These are phyloP conservation scores for Sporothrix humicola DNA, from an alignment of 2,329 filamentous ascomycete species.

Conservation along the genomic window DNA sequence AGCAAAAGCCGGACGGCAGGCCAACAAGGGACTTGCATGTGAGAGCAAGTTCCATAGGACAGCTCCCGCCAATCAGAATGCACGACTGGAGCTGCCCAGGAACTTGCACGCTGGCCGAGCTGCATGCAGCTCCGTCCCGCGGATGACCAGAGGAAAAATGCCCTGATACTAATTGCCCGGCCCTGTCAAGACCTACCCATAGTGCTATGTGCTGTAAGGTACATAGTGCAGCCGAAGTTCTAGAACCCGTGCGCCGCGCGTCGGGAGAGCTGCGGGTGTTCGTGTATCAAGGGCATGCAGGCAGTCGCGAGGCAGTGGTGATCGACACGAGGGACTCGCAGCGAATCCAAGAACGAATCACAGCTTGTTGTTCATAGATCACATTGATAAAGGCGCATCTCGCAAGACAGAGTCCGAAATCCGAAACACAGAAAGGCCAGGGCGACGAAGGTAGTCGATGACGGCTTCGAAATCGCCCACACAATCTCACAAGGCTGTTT, in stretches of 20 bases:
- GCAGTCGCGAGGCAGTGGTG: not conserved
- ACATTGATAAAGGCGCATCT: conserved; percentile 9
- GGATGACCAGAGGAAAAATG: not conserved
- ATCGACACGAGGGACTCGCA: conserved; percentile 1
- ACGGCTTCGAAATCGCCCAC: not conserved
- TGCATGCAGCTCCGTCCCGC: not conserved
- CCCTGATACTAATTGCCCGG: not conserved
- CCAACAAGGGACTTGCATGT: conserved; percentile 15
- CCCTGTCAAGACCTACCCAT: not conserved
- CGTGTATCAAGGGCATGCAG: not conserved
- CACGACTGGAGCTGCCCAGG: not conserved
- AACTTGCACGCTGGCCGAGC: not conserved
- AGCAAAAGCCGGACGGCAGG: not conserved
- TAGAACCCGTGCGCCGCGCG: conserved; percentile 13
- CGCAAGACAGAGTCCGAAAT: conserved; percentile 8
- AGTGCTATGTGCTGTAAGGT: not conserved
- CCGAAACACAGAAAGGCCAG: not conserved
- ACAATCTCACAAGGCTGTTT: not conserved
- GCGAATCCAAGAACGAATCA: not conserved
- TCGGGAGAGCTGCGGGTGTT: not conserved
- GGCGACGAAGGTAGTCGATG: too few relatives aligned
- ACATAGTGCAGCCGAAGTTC: not conserved
- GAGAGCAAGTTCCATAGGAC: not conserved
- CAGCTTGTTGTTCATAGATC: not conserved
- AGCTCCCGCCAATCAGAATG: conserved; percentile 7